Evolutionary conservation across 306 rosid genomes (phyloP).

Genomic region (Cyclanthera cordifolia): DNA sequence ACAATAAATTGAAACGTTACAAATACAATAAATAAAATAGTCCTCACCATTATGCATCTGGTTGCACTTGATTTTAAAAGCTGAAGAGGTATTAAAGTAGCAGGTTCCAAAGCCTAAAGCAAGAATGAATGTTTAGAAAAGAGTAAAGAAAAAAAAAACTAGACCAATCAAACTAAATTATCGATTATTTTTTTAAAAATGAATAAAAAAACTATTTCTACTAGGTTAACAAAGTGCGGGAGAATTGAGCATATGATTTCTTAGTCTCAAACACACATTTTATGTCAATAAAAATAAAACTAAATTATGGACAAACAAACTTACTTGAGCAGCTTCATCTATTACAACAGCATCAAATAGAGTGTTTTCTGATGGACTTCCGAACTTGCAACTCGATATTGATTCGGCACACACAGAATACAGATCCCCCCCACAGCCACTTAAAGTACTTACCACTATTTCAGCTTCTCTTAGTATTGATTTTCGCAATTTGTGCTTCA

Average conservation of each 20-base stretch:
- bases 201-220: slow-evolving; percentile 3
- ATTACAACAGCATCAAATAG: slow-evolving; percentile 84
- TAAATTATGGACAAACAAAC: slow-evolving; percentile 20
- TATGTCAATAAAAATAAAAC: not conserved
- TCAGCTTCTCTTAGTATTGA: slow-evolving; percentile 86
- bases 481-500: slow-evolving; percentile 62
- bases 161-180: slow-evolving; percentile 7
- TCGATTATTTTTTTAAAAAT: not conserved
- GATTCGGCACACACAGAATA: slow-evolving; percentile 84
- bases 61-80: slow-evolving; percentile 71
- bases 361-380: slow-evolving; percentile 65
- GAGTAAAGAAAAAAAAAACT: slow-evolving; percentile 4
- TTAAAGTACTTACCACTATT: slow-evolving; percentile 79
- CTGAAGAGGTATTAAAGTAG: slow-evolving; percentile 93
- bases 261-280: too few species aligned
- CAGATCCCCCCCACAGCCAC: slow-evolving; percentile 90
- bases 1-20: slow-evolving; percentile 11
- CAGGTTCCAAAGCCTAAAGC: slow-evolving; percentile 88
- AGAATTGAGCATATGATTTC: too few species aligned
- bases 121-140: slow-evolving; percentile 18
- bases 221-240: too few species aligned
- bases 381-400: slow-evolving; percentile 53
- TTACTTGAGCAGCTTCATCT: slow-evolving; percentile 97
- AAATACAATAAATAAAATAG: slow-evolving; percentile 5
- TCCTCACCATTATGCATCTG: slow-evolving; percentile 78